Evolutionary conservation across 129 eudicot genomes (phyloP).

Genomic region (Ambrosia artemisiifolia): DNA sequence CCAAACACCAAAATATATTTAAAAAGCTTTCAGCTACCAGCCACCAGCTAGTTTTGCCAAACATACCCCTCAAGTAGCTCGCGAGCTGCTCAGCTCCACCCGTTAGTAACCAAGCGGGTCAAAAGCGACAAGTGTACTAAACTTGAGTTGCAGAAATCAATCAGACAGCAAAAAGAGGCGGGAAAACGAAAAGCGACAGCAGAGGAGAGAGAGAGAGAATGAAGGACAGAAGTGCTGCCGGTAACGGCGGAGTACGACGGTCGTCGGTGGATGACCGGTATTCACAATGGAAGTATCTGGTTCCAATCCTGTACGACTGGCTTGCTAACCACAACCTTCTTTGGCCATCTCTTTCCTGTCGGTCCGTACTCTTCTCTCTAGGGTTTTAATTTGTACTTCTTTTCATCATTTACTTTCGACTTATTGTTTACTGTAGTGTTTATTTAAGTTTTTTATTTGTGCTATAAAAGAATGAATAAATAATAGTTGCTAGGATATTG

Average conservation of each 20-base stretch:
- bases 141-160: not conserved
- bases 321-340: constrained; percentile 82
- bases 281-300: constrained; percentile 69
- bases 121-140: not conserved
- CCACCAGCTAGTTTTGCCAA: too few relatives aligned
- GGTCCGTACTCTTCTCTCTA: constrained; percentile 39
- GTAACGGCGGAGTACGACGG: constrained; percentile 24
- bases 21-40: too few relatives aligned
- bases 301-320: constrained; percentile 88
- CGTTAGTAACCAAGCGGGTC: too few relatives aligned
- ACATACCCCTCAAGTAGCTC: too few relatives aligned
- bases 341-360: constrained; percentile 92
- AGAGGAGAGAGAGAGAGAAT: constrained; percentile 19
- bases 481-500: not conserved
- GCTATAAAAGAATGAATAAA: not conserved
- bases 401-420: not conserved
- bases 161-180: constrained; percentile 7
- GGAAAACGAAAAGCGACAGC: not conserved
- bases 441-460: not conserved
- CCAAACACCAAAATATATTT: too few relatives aligned
- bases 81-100: too few relatives aligned
- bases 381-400: constrained; percentile 22
- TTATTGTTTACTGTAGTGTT: not conserved
- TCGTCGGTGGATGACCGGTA: constrained; percentile 60
- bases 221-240: constrained; percentile 32